Evolutionary conservation across 106 monocot species (phyloP), one percentile per base, ranked within the genome.

Genomic region (Dendrobium officinale): DNA sequence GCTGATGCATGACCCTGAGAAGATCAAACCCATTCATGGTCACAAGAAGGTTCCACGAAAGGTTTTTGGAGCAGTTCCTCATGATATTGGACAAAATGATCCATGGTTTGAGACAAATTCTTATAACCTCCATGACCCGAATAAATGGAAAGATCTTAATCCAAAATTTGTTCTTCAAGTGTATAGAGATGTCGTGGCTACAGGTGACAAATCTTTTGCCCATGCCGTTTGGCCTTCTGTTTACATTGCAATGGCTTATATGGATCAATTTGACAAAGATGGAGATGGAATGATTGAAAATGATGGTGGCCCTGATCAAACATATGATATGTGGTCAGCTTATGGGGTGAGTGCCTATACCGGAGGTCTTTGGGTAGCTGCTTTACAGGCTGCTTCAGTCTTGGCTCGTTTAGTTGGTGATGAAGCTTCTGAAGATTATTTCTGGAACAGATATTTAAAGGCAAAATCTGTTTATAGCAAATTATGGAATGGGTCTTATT

Each of bases 401-500:
- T 48, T 92, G 90, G 92, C 92, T 41, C 67, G 79, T 67, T 44
- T 66, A 13, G 82, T 92, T 76, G 92, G 88, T 54, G 92, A 92
- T 31, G 77, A 42, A 55, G 82, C 73, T 33, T 94, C 94, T 64
- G 86, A 91, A 81, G 78, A 79, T 7, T 80, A 83, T 72, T 98
- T 98, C 26, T 88, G 86, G 88, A 79, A 85, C 9, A 94, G 85
- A 70, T 98, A 79, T 79, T 75, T 59, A 45, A 92, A 78, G 67
- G 94, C 97, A 19, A 94, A 92, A 80, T 2, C 77, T 64, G 94
- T 91, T 8, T 93, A 96, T 85, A 77, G 75, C 68, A 85, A 85
- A 77, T 67, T 96, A 18, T 96, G 96, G 96, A 97, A 94, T 86
- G 97, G 97, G 66, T 87, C 94, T 47, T 98, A 98, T 80, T 98